These are phyloP conservation scores for Populus pruinosa DNA, from an alignment of 345 rosid genomes.

Conservation along the genomic window DNA sequence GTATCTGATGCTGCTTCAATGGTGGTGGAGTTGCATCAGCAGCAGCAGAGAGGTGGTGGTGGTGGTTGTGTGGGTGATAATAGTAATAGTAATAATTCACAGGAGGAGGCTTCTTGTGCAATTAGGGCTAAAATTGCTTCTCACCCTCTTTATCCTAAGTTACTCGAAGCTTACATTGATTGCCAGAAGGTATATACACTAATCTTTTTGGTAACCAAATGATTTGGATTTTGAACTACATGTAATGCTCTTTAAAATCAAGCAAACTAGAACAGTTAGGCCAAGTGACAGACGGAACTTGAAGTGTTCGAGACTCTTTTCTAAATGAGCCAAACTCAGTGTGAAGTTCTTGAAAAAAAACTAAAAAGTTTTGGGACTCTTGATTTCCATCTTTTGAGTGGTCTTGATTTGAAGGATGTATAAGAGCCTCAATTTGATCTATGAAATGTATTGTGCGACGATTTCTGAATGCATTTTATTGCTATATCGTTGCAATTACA, in stretches of 20 bases:
- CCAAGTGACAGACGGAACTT: neutral
- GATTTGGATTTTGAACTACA: neutral
- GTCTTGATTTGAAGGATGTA: neutral
- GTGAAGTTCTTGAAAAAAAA: neutral
- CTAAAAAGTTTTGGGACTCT: too few species aligned
- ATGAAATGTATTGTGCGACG: neutral
- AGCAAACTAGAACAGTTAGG: neutral
- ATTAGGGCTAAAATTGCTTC: constrained; percentile 49
- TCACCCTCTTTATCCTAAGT: constrained; percentile 55
- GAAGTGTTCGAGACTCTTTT: neutral
- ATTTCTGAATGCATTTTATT: neutral
- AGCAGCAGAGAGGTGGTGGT: constrained; percentile 9
- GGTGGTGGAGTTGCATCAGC: constrained; percentile 26
- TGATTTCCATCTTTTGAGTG: neutral
- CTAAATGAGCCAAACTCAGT: neutral
- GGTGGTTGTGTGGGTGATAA: neutral
- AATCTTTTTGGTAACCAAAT: neutral
- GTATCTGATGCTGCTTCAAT: constrained; percentile 46
- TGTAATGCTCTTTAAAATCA: too few species aligned
- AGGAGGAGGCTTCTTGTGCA: constrained; percentile 30
- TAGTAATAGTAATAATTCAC: constrained; percentile 12
- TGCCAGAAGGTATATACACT: constrained; percentile 46
- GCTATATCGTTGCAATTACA: neutral
- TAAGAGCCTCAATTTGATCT: neutral
- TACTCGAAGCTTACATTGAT: constrained; percentile 50